Percentiles rank a stretch among this genome's conserved stretches.
Evolutionary conservation across 1,284 basidiomycete genomes (phyloP).

Genomic region (Pulveroboletus sp.): DNA sequence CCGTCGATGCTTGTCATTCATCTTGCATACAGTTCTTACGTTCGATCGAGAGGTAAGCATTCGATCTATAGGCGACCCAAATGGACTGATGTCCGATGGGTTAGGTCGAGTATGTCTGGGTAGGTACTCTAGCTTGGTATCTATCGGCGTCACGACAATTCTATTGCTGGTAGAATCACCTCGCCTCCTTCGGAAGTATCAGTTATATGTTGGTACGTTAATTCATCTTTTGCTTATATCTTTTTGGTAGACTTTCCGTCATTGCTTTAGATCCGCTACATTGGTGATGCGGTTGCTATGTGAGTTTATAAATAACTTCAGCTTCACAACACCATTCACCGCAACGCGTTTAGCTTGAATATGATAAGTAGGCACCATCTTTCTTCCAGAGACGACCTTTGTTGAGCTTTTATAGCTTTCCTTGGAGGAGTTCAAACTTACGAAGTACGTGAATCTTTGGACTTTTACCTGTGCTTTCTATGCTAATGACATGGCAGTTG

Average conservation of each 20-base stretch:
- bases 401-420: conserved; percentile 20
- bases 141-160: not conserved
- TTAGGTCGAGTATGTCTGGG: conserved; percentile 25
- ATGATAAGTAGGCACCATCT: conserved; percentile 7
- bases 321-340: not conserved
- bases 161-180: not conserved
- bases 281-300: conserved; percentile 23
- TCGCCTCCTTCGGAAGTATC: conserved; percentile 8
- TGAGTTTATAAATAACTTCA: conserved; percentile 7
- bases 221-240: not conserved
- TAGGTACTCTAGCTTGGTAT: not conserved
- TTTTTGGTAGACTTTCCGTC: not conserved
- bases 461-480: not conserved
- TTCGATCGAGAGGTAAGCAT: conserved; percentile 14
- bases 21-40: conserved; percentile 3
- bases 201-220: conserved; percentile 19
- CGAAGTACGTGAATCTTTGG: conserved; percentile 5
- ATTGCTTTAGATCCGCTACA: conserved; percentile 25
- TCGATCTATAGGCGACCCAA: not conserved
- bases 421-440: conserved; percentile 7
- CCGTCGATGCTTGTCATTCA: not conserved
- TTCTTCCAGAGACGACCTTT: not conserved
- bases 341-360: conserved; percentile 14
- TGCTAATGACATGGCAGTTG: conserved; percentile 17
- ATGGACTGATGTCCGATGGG: not conserved